Evolutionary conservation across 1,284 basidiomycete species (phyloP).

Genomic region (Melanopsichium pennsylvanicum): DNA sequence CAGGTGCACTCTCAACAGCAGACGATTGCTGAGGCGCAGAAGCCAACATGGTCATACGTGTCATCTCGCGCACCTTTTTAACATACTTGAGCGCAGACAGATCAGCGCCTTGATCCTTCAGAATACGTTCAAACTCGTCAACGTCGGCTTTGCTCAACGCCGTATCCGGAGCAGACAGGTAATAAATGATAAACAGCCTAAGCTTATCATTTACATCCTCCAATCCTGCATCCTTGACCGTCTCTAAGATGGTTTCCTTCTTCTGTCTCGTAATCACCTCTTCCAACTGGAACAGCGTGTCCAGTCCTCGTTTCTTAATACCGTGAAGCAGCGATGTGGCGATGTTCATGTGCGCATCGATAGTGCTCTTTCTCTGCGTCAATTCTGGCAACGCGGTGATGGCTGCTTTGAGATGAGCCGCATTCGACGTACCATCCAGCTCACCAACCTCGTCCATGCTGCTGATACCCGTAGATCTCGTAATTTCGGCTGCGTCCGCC

Average conservation of each 20-base stretch:
- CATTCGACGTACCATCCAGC: slow-evolving; percentile 84
- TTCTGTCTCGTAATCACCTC: slow-evolving; percentile 77
- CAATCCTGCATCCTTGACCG: slow-evolving; percentile 69
- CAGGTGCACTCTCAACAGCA: slow-evolving; percentile 68
- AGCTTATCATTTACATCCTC: slow-evolving; percentile 76
- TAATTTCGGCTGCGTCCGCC: slow-evolving; percentile 94
- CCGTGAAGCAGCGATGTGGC: slow-evolving; percentile 93
- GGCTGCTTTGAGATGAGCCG: slow-evolving; percentile 92
- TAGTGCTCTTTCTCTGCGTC: slow-evolving; percentile 91
- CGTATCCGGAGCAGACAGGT: slow-evolving; percentile 83
- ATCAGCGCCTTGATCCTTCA: slow-evolving; percentile 70
- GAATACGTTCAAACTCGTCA: slow-evolving; percentile 75
- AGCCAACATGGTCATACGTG: slow-evolving; percentile 89
- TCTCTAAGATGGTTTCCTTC: slow-evolving; percentile 77
- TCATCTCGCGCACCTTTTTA: slow-evolving; percentile 87
- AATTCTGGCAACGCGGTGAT: slow-evolving; percentile 98
- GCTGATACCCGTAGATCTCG: slow-evolving; percentile 91
- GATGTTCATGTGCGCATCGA: slow-evolving; percentile 99
- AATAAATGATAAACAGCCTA: slow-evolving; percentile 90
- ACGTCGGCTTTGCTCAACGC: slow-evolving; percentile 85
- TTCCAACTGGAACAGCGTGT: slow-evolving; percentile 95
- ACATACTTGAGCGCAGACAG: slow-evolving; percentile 92
- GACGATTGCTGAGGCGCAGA: slow-evolving; percentile 74
- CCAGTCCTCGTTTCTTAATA: slow-evolving; percentile 92
- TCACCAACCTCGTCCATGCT: slow-evolving; percentile 85